A percentile compares a stretch with the other conserved stretches of the same genome.
These are phyloP conservation scores for Pseudogymnoascus sp. DNA, from an alignment of 2,329 filamentous ascomycete genomes.

Conservation along the genomic window DNA sequence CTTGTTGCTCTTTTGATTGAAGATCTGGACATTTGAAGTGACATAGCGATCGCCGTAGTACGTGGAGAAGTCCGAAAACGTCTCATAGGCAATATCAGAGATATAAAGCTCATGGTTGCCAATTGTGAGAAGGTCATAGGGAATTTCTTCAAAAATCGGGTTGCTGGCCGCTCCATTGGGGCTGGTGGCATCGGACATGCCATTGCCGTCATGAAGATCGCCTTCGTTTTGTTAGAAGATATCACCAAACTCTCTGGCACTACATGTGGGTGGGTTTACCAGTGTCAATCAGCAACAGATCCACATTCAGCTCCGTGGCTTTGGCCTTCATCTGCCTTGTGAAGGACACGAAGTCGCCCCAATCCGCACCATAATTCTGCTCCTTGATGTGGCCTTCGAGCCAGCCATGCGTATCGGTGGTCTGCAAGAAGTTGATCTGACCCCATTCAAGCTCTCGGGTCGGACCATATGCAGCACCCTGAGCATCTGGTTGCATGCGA, in stretches of 20 bases:
- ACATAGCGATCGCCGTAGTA: constrained; percentile 75
- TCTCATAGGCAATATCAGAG: constrained; percentile 64
- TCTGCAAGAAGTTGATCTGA: constrained; percentile 95
- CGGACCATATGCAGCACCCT: constrained; percentile 36
- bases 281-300: constrained; percentile 90
- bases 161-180: constrained; percentile 86
- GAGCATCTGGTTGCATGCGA: constrained; percentile 40
- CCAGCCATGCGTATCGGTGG: constrained; percentile 95
- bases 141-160: constrained; percentile 75
- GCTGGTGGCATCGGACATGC: constrained; percentile 79
- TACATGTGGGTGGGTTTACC: constrained; percentile 9
- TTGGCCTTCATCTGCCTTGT: constrained; percentile 69
- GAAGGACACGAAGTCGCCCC: constrained; percentile 97
- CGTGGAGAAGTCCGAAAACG: constrained; percentile 72
- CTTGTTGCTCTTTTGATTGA: constrained; percentile 46
- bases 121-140: constrained; percentile 74
- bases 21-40: constrained; percentile 87
- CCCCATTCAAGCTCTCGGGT: constrained; percentile 75
- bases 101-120: constrained; percentile 97
- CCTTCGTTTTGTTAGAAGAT: constrained; percentile 35
- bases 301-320: constrained; percentile 69
- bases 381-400: constrained; percentile 88
- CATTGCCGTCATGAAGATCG: constrained; percentile 88
- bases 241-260: background rate
- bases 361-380: constrained; percentile 88